Conservation (phyloP, 257 asterid species). For the Linderniella brevidens region DNA sequence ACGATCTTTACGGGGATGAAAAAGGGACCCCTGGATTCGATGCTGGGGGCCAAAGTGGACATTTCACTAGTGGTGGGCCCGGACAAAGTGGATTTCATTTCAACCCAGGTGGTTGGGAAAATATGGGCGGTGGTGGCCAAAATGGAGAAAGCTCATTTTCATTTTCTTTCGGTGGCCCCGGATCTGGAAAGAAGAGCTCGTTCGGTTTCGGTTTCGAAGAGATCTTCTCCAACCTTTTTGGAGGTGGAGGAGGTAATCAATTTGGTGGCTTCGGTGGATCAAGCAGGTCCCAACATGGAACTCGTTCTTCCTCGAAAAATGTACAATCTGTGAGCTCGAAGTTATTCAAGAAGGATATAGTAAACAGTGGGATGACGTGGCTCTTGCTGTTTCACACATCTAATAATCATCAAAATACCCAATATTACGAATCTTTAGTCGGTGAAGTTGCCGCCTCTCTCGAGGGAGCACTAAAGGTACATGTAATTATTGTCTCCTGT, state of each 20-base stretch:
- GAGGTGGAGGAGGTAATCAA: constrained; percentile 49
- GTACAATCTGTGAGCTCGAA: constrained; percentile 38
- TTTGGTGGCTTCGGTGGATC: constrained; percentile 61
- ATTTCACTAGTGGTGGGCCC: constrained; percentile 62
- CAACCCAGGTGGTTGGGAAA: constrained; percentile 61
- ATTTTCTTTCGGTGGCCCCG: constrained; percentile 80
- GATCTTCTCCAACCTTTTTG: constrained; percentile 53
- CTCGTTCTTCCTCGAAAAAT: constrained; percentile 25
- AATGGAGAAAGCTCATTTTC: constrained; percentile 66
- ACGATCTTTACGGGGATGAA: constrained; percentile 87
- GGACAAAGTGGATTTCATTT: constrained; percentile 68
- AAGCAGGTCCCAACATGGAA: constrained; percentile 31
- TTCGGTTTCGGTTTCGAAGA: constrained; percentile 58
- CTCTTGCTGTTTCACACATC: constrained; percentile 42
- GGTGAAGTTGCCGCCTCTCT: constrained; percentile 39
- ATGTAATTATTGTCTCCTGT: not conserved
- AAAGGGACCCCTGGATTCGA: constrained; percentile 60
- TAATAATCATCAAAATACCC: constrained; percentile 29
- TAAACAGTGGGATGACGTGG: constrained; percentile 67
- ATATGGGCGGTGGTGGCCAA: constrained; percentile 76
- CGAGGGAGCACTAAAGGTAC: constrained; percentile 77
- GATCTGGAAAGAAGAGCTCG: constrained; percentile 37
- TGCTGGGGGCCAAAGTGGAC: constrained; percentile 41
- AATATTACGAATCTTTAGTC: constrained; percentile 38
- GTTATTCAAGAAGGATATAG: constrained; percentile 46